These are phyloP conservation scores for Cardamine chenopodiifolia DNA, from an alignment of 345 rosid genomes.

Conservation along the genomic window DNA sequence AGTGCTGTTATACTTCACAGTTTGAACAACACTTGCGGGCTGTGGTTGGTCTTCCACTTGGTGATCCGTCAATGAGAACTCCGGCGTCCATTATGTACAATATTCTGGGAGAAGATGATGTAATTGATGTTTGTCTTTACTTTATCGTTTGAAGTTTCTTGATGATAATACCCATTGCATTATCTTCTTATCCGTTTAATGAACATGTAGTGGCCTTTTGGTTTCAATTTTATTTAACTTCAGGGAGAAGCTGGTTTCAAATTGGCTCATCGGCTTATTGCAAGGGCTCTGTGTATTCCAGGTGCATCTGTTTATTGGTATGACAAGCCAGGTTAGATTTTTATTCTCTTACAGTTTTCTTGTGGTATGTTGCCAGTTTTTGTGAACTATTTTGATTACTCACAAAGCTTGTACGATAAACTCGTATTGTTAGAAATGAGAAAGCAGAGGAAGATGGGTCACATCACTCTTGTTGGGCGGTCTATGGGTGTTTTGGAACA, in stretches of 20 bases:
- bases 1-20: slow-evolving; percentile 92
- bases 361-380: slow-evolving; percentile 6
- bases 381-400: not conserved
- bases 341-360: slow-evolving; percentile 2
- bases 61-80: slow-evolving; percentile 97
- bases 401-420: not conserved
- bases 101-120: slow-evolving; percentile 93
- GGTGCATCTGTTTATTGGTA: slow-evolving; percentile 97
- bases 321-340: slow-evolving; percentile 82
- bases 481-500: slow-evolving; percentile 69
- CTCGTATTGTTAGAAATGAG: slow-evolving; percentile 65
- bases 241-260: slow-evolving; percentile 85
- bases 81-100: slow-evolving; percentile 90
- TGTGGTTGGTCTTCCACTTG: slow-evolving; percentile 90
- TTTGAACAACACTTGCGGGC: slow-evolving; percentile 93
- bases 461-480: slow-evolving; percentile 79
- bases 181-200: slow-evolving; percentile 7
- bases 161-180: not conserved
- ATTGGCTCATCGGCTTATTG: slow-evolving; percentile 65
- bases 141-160: slow-evolving; percentile 9
- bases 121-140: slow-evolving; percentile 21
- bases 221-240: slow-evolving; percentile 29
- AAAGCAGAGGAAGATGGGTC: slow-evolving; percentile 95
- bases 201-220: not conserved
- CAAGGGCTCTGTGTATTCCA: slow-evolving; percentile 63